Evolutionary conservation across 495 filamentous ascomycete species (phyloP), one percentile per base, ranked within the genome.

Genomic region (Trichoderma reesei): DNA sequence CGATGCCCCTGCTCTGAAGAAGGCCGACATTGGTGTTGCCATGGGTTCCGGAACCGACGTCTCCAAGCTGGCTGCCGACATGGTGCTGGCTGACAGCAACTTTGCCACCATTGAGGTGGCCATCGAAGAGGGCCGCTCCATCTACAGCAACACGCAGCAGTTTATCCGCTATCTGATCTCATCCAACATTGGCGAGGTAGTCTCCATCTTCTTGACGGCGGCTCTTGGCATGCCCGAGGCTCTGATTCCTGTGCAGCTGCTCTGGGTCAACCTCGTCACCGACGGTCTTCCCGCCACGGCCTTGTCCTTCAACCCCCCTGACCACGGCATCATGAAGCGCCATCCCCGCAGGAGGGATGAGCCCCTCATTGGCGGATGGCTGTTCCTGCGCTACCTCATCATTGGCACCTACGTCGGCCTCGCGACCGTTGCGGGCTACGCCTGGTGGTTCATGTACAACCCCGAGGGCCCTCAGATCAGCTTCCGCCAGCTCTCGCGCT

Each of bases 101-200:
- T 99, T 99, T 72, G 94, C 95, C 56, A 98, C 95, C 34, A 99
- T 99, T 71, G 90, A 93, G 69, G 83, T 90, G 63, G 95, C 95
- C 41, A 92, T 99, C 62, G 94, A 97, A 75, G 95, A 99, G 75
- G 95, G 95, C 62, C 88, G 95, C 62, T 92, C 92, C 39, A 99
- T 99, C 79, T 99, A 96, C 82, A 97, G 93, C 86, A 99, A 99
- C 82, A 99, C 95, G 3, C 95, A 99, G 72, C 95, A 99, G 72
- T 99, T 99, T 74, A 99, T 99, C 75, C 90, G 95, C 36, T 99
- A 99, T 73, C 82, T 99, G 60, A 99, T 99, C 75, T 96, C 92
- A 9, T 97, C 92, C 38, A 99, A 99, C 78, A 99, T 99, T 60
- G 95, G 95, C 75, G 95, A 99, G 73, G 95, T 99, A 39, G 95